Evolutionary conservation across 1,284 basidiomycete species (phyloP).

Genomic region (Cutaneotrichosporon mucoides): DNA sequence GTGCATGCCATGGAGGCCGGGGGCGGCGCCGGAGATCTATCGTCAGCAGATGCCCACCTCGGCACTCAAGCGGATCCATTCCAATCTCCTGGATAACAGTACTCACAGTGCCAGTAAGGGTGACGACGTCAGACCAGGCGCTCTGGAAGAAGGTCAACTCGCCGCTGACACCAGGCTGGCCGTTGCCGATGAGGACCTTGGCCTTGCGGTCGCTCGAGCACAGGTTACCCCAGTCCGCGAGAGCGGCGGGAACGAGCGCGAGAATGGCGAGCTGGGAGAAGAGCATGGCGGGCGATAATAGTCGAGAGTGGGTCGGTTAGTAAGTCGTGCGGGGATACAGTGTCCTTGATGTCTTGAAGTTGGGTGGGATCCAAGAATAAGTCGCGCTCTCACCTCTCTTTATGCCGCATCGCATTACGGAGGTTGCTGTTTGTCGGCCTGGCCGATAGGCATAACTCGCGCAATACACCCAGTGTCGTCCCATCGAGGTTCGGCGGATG

Average conservation of each 20-base stretch:
- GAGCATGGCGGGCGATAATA: neutral
- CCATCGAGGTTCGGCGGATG: too few species aligned
- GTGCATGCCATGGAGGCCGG: constrained; percentile 16
- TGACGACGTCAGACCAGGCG: neutral
- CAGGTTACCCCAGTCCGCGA: neutral
- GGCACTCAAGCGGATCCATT: neutral
- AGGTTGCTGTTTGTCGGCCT: too few species aligned
- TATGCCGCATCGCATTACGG: too few species aligned
- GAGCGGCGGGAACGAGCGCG: neutral
- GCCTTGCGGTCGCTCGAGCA: neutral
- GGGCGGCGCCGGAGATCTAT: constrained; percentile 9
- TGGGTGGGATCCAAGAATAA: too few species aligned
- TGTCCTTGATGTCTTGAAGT: too few species aligned
- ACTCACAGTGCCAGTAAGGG: neutral
- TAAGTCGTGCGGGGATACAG: too few species aligned
- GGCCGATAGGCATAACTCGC: too few species aligned
- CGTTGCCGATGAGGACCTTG: neutral
- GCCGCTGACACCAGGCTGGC: neutral
- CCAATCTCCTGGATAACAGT: neutral
- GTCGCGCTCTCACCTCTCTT: too few species aligned
- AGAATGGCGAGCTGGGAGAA: neutral
- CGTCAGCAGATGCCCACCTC: neutral
- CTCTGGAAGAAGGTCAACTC: neutral
- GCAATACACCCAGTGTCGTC: too few species aligned
- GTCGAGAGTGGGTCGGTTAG: too few species aligned